Evolutionary conservation across 2,329 filamentous ascomycete genomes (phyloP), one percentile per base, ranked within the genome.

Genomic region (Metarhizium album): DNA sequence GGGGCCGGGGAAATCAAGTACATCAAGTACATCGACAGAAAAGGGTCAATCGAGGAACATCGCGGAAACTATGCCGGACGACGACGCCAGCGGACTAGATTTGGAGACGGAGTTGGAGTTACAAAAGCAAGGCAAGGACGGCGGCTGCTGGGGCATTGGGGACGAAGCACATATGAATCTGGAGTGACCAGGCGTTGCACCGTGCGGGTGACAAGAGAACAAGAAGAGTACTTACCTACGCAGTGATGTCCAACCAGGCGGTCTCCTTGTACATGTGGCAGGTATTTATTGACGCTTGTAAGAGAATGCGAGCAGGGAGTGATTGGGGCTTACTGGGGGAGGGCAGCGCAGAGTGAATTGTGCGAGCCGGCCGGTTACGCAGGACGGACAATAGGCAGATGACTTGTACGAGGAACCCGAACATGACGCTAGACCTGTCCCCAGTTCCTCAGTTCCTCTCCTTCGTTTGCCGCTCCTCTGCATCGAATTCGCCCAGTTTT

Each of bases 121-220:
- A 60, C 71, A 81, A 65, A 72, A 74, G 57, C 63, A 74, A 55
- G 67, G 74, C 56, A 71, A 69, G 60, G 80, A 77, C 57, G 82
- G 71, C 57, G 77, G 67, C 3, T 78, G 80, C 59, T 90, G 89
- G 83, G 87, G 87, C 0, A 78, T 94, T 47, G 86, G 87, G 1
- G 90, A 95, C 63, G 89, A 95, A 62, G 82, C 86, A 23, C 76
- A 84, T 60, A 93, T 95, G 86, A 85, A 82, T 31, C 70, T 95
- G 57, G 88, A 91, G 66, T 91, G 64, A 60, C 11, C 5, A 43
- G 18, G 11, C 16, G 22, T 43, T 16, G 42, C 11, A 27, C 22
- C 6, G 18, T 45, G n/a, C n/a, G 27, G 14, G 22, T 14, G 46
- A 31, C 18, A 20, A 47, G 8, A 29, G 33, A 13, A 6, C 13